These are phyloP conservation scores for Eleusine indica DNA, from an alignment of 176 grass and related monocot species.

Conservation along the genomic window DNA sequence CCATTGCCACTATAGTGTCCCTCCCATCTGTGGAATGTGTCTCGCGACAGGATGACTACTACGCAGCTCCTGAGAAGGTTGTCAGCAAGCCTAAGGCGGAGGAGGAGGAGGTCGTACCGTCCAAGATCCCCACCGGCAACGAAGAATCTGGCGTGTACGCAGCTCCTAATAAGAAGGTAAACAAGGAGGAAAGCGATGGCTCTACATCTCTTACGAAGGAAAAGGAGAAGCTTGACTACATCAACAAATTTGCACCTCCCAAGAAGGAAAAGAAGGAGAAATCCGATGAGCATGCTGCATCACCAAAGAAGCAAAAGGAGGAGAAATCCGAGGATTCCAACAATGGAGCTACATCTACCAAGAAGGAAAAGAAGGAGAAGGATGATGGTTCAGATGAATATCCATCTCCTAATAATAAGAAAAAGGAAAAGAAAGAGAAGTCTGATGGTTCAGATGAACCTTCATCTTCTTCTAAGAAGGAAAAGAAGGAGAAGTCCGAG, in stretches of 20 bases:
- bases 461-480: background rate
- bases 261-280: slow-evolving; percentile 1
- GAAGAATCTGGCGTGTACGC: background rate
- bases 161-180: background rate
- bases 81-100: background rate
- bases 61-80: background rate
- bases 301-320: background rate
- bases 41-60: background rate
- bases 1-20: background rate
- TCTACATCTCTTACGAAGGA: background rate
- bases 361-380: background rate
- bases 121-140: background rate
- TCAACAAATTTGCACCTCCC: background rate
- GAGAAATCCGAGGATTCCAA: background rate
- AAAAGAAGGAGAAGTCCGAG: background rate
- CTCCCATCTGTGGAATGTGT: background rate
- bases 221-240: background rate
- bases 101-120: background rate
- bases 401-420: background rate
- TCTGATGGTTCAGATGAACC: background rate
- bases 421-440: background rate
- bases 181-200: background rate
- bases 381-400: background rate
- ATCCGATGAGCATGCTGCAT: background rate
- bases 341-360: background rate